Evolutionary conservation across 2,329 filamentous ascomycete species (phyloP).

Genomic region (Anthostomella pinea): DNA sequence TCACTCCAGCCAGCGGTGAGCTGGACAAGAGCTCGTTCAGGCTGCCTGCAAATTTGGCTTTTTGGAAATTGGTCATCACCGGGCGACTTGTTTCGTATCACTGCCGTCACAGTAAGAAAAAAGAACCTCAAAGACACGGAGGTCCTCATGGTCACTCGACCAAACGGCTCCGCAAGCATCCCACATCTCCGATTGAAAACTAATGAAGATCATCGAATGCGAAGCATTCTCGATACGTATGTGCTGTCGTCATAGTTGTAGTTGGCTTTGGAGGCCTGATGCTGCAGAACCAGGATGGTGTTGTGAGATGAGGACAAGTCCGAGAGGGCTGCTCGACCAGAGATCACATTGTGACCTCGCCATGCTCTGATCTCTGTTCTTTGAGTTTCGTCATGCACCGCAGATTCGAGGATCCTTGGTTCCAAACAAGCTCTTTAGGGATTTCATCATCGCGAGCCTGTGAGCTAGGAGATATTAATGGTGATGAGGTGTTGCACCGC

Average conservation of each 20-base stretch:
- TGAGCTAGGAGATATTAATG: background rate
- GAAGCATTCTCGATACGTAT: conserved; percentile 19
- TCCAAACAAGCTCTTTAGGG: conserved; percentile 25
- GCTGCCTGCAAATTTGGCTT: conserved; percentile 58
- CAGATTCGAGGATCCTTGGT: conserved; percentile 19
- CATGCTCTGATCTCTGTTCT: conserved; percentile 54
- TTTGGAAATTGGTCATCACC: conserved; percentile 54
- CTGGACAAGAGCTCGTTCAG: conserved; percentile 22
- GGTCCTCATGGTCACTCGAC: conserved; percentile 17
- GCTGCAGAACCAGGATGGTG: conserved; percentile 10
- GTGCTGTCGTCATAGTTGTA: conserved; percentile 30
- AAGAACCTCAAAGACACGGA: conserved; percentile 9
- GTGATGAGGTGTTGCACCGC: too few relatives aligned
- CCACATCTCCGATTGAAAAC: conserved; percentile 55
- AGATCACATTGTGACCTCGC: conserved; percentile 11
- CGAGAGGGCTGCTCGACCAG: conserved; percentile 9
- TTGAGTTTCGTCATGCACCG: conserved; percentile 31
- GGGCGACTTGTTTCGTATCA: conserved; percentile 34
- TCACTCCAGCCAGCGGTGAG: conserved; percentile 11
- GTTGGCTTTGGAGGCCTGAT: conserved; percentile 12
- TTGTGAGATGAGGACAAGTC: conserved; percentile 6
- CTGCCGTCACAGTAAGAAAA: conserved; percentile 19
- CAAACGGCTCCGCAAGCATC: conserved; percentile 17
- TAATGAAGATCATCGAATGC: conserved; percentile 36
- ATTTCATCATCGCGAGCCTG: conserved; percentile 29